Base-by-base conservation (phyloP, 192 early-diverging fungal species). In the Phycomyces nitens region DNA sequence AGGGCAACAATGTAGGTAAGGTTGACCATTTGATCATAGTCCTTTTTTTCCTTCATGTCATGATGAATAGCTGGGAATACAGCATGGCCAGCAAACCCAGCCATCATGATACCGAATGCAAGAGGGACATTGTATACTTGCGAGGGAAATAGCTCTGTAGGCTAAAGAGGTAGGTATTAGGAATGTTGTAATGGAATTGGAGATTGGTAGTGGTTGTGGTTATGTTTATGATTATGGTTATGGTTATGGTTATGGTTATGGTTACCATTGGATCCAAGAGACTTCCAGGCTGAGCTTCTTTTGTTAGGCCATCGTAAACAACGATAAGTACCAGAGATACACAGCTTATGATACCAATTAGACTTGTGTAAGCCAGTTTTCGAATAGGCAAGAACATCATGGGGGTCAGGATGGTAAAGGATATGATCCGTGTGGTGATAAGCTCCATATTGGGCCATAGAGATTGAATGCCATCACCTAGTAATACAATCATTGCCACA, bases 41-140 rank as follows among this genome's bases (percentile, higher is more conserved):
- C 16, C 53, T 68, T 64, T 3, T 82, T 82, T 8, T 69, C 56
- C 26, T 72, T 66, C 84, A 90, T 86, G 66, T 90, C 89, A 11
- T 80, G 71, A 68, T 88, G 86, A 23, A 90, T 80, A 5, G 69
- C 62, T 20, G 89, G 89, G 60, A 90, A 88, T 1, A 90, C 80
- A 15, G 85, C 82, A 70, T 89, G 87, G 57, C 84, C 84, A 54
- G 79, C 80, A 66, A 83, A 83, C 29, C 79, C 81, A 22, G 75
- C 77, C 72, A 87, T 77, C 41, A 84, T 66, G 20, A 86, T 59
- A 40, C 84, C 84, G 60, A 86, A 73, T 12, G 75, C 68, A 42
- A 86, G 61, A 14, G 81, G 76, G 3, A 84, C 42, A 21, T 53
- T 68, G 16, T 41, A 44, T 3, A 9, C 12, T 27, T 39, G 20